Evolutionary conservation across 2,329 filamentous ascomycete species (phyloP).

Genomic region (Fusarium decemcellulare): DNA sequence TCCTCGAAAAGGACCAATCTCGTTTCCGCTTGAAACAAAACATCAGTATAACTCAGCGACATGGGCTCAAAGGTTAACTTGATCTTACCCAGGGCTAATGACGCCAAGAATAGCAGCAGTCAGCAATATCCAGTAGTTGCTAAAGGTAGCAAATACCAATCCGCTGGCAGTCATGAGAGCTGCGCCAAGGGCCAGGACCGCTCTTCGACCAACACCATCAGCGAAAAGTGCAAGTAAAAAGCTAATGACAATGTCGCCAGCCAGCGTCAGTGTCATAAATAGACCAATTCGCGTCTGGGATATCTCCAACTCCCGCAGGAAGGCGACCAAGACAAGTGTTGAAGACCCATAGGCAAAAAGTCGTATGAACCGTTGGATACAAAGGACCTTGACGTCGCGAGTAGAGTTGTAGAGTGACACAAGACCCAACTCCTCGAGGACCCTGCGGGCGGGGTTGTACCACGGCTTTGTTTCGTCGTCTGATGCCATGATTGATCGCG

Average conservation of each 20-base stretch:
- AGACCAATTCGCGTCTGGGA: slow-evolving; percentile 69
- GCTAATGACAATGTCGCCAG: slow-evolving; percentile 72
- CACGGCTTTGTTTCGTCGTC: neutral
- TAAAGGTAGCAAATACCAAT: slow-evolving; percentile 65
- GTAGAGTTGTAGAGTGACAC: slow-evolving; percentile 41
- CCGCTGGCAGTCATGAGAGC: slow-evolving; percentile 70
- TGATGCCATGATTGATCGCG: slow-evolving; percentile 1
- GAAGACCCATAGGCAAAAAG: slow-evolving; percentile 74
- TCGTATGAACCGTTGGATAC: slow-evolving; percentile 71
- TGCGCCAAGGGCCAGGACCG: slow-evolving; percentile 68
- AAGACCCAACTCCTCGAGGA: slow-evolving; percentile 46
- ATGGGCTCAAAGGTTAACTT: accelerated
- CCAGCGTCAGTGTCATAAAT: slow-evolving; percentile 76
- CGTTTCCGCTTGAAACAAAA: slow-evolving; percentile 65
- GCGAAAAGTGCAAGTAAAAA: slow-evolving; percentile 71
- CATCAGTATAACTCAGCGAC: neutral
- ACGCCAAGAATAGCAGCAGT: slow-evolving; percentile 72
- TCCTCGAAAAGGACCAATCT: slow-evolving; percentile 74
- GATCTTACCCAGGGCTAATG: slow-evolving; percentile 66
- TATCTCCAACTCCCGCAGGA: slow-evolving; percentile 64
- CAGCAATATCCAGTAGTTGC: slow-evolving; percentile 72
- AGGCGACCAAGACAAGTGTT: slow-evolving; percentile 70
- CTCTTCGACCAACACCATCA: slow-evolving; percentile 68
- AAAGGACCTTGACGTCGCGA: slow-evolving; percentile 64
- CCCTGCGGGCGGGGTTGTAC: neutral